Evolutionary conservation across 177 flowering plant species (phyloP), one percentile per base, ranked within the genome.

Genomic region (Tripterygium wilfordii): DNA sequence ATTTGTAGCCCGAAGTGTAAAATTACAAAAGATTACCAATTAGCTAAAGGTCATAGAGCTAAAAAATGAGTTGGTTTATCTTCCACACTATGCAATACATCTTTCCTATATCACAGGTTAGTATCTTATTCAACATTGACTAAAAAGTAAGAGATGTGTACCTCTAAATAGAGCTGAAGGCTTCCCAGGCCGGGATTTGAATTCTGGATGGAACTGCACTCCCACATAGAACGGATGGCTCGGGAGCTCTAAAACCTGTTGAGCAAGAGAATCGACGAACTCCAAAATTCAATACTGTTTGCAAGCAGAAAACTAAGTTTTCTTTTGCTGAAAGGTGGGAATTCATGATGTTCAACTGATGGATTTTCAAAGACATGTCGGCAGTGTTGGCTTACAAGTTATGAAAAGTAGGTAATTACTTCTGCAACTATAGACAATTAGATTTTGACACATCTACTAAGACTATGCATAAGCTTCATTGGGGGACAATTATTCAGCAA

Each of bases 131-230:
- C n/a, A n/a, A n/a, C n/a, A 41, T 22, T 20, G 44, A 4, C 4
- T 4, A 35, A 6, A 26, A 12, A 2, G 10, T 10, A 13, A 48
- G 9, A 25, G n/a, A 52, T 9, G 21, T 36, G n/a, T 78, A 86
- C 98, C 98, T 74, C 76, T 43, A 76, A 88, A 88, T 25, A 55
- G 66, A 60, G 98, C 75, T 16, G 98, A 88, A 39, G 98, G 89
- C 60, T 67, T 70, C 55, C 91, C 85, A 35, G 99, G 99, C 31
- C 99, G 77, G 54, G 99, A 92, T 58, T 92, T 92, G 60, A 76
- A 92, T 61, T 92, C 99, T 13, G 99, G 99, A 72, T 89, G 99
- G 59, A 92, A 92, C 54, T 92, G 99, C 45, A 84, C 98, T 12
- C 97, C 98, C 15, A 92, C 86, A 60, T 84, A 92, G 52, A 64